phyloP scores from a whole-genome alignment of 2,329 filamentous ascomycete species.

The Aspergillus luchuensis region DNA sequence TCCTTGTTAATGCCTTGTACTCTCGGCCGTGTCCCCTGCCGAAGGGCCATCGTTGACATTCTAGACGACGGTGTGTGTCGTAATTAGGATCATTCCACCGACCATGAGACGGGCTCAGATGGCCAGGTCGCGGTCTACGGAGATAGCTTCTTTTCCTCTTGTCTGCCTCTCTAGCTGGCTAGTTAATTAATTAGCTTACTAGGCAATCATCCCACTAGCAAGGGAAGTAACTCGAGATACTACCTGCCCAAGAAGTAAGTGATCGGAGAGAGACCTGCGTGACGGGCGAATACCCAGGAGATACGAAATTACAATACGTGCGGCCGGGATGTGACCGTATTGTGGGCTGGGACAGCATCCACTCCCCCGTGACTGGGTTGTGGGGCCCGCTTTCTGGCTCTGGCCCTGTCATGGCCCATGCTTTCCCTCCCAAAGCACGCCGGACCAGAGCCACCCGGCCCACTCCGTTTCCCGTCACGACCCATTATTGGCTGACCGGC shows the following conservation, averaged over 20 bases:
- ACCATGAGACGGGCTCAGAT: no score
- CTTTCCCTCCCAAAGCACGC: slow-evolving; percentile 12
- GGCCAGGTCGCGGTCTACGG: no score
- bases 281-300: not conserved
- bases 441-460: slow-evolving; percentile 9
- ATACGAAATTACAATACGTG: slow-evolving; percentile 10
- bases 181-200: not conserved
- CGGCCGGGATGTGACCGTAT: slow-evolving; percentile 10
- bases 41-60: not conserved
- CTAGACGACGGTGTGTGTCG: not conserved
- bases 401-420: slow-evolving; percentile 27
- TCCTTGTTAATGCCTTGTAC: not conserved
- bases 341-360: slow-evolving; percentile 5
- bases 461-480: slow-evolving; percentile 7
- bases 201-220: not conserved
- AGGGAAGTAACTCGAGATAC: not conserved
- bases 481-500: not conserved
- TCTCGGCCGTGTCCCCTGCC: not conserved
- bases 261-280: not conserved
- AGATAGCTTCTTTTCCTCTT: no score
- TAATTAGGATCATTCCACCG: no score
- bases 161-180: not conserved
- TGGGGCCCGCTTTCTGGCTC: slow-evolving; percentile 18
- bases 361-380: slow-evolving; percentile 17
- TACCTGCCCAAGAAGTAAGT: not conserved